These are phyloP conservation scores for Peniophora sp. DNA, from an alignment of 1,284 basidiomycete genomes.

Conservation along the genomic window DNA sequence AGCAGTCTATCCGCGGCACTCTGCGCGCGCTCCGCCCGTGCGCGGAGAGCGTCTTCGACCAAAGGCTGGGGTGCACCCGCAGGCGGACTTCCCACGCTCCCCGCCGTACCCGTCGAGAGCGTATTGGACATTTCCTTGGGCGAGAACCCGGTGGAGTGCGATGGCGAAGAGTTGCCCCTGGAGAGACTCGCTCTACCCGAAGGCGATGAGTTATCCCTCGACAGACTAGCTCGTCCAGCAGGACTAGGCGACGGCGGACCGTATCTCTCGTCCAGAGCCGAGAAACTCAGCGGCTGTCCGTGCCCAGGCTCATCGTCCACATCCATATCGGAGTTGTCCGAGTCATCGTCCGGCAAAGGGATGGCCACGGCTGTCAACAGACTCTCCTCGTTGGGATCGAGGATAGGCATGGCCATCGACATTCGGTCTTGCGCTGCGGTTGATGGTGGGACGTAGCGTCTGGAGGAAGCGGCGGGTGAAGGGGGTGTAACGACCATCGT, in stretches of 20 bases:
- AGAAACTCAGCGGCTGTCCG: conserved; percentile 62
- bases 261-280: conserved; percentile 53
- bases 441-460: neutral
- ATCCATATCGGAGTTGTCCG: conserved; percentile 51
- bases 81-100: conserved; percentile 18
- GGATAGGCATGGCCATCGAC: conserved; percentile 3
- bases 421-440: neutral
- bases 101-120: conserved; percentile 31
- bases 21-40: conserved; percentile 82
- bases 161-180: conserved; percentile 24
- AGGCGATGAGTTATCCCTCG: conserved; percentile 25
- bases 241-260: conserved; percentile 16
- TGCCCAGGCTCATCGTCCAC: conserved; percentile 31
- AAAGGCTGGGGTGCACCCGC: conserved; percentile 38
- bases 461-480: conserved; percentile 28
- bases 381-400: conserved; percentile 44
- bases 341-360: conserved; percentile 66
- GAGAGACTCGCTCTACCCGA: conserved; percentile 16
- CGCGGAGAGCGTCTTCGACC: conserved; percentile 76
- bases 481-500: conserved; percentile 19
- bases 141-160: conserved; percentile 24
- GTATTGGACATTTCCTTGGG: conserved; percentile 46
- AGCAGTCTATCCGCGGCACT: conserved; percentile 77
- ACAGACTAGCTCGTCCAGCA: conserved; percentile 15
- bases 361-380: conserved; percentile 61